phyloP scores from a whole-genome alignment of 1,284 basidiomycete genomes.

The Ceratobasidium sp. region DNA sequence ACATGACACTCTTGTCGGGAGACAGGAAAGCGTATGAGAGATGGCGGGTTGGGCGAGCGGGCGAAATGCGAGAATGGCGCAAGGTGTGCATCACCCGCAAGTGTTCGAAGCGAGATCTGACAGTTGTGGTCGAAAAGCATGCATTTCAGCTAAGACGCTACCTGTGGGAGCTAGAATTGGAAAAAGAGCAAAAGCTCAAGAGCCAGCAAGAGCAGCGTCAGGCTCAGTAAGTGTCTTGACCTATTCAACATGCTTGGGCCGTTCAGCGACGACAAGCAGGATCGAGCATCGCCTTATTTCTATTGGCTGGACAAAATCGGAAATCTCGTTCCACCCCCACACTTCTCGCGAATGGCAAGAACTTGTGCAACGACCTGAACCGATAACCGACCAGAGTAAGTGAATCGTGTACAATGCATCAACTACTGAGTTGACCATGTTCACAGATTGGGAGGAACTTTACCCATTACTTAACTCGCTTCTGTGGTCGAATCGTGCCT shows the following conservation, averaged over 20 bases:
- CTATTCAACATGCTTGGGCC: neutral
- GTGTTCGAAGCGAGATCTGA: too few relatives aligned
- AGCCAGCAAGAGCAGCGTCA: neutral
- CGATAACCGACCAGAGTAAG: conserved; percentile 25
- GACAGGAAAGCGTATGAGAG: too few relatives aligned
- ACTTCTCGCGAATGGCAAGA: neutral
- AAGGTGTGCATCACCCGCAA: too few relatives aligned
- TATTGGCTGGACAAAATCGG: conserved; percentile 3
- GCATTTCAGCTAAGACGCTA: too few relatives aligned
- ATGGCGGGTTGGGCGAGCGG: too few relatives aligned
- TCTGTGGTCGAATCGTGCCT: conserved; percentile 1
- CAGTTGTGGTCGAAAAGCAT: too few relatives aligned
- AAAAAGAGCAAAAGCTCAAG: too few relatives aligned
- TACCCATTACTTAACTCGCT: conserved; percentile 25
- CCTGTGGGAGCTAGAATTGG: too few relatives aligned
- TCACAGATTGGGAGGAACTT: conserved; percentile 28
- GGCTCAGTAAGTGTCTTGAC: neutral
- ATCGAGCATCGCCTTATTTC: neutral
- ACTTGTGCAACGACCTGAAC: conserved; percentile 14
- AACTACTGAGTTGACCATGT: too few relatives aligned
- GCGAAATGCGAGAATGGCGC: too few relatives aligned
- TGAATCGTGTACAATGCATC: too few relatives aligned
- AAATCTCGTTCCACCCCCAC: neutral
- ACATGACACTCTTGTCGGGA: too few relatives aligned
- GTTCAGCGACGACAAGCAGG: neutral